phyloP scores from a whole-genome alignment of 345 rosid genomes.

The Cochlearia excelsa region DNA sequence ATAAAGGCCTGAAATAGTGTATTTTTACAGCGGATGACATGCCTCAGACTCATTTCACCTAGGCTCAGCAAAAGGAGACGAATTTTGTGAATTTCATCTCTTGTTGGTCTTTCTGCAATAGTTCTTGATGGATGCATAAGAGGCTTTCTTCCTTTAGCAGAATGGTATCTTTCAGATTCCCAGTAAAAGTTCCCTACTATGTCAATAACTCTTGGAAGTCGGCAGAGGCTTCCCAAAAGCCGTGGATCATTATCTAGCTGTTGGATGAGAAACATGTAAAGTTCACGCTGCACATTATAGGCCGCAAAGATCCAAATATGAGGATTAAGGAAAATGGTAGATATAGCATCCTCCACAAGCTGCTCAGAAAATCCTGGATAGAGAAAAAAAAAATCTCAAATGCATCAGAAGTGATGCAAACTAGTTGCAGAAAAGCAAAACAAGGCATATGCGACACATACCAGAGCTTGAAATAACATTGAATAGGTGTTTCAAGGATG shows the following conservation, averaged over 20 bases:
- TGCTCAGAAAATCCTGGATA: constrained; percentile 67
- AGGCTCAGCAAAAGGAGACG: constrained; percentile 93
- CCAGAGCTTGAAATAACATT: constrained; percentile 68
- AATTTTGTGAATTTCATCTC: constrained; percentile 82
- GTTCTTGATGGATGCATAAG: constrained; percentile 62
- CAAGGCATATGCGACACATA: constrained; percentile 39
- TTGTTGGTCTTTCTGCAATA: constrained; percentile 72
- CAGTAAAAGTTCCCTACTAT: constrained; percentile 76
- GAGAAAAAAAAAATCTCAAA: background rate
- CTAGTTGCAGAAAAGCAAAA: constrained; percentile 9
- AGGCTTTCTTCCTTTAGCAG: constrained; percentile 70
- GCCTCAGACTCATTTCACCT: constrained; percentile 98
- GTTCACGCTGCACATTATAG: constrained; percentile 86
- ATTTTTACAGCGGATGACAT: constrained; percentile 39
- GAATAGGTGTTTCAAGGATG: constrained; percentile 86
- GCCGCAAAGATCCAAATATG: constrained; percentile 77
- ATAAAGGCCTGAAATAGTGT: constrained; percentile 17
- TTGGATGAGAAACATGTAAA: constrained; percentile 89
- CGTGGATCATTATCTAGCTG: constrained; percentile 84
- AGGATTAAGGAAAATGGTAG: constrained; percentile 86
- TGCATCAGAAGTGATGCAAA: constrained; percentile 22
- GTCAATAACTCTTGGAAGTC: constrained; percentile 75
- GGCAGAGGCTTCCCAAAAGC: constrained; percentile 69
- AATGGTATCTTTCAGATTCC: constrained; percentile 67
- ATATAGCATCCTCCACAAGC: constrained; percentile 79